Conservation (phyloP, 495 filamentous ascomycete genomes). For the Oidiodendron maius region DNA sequence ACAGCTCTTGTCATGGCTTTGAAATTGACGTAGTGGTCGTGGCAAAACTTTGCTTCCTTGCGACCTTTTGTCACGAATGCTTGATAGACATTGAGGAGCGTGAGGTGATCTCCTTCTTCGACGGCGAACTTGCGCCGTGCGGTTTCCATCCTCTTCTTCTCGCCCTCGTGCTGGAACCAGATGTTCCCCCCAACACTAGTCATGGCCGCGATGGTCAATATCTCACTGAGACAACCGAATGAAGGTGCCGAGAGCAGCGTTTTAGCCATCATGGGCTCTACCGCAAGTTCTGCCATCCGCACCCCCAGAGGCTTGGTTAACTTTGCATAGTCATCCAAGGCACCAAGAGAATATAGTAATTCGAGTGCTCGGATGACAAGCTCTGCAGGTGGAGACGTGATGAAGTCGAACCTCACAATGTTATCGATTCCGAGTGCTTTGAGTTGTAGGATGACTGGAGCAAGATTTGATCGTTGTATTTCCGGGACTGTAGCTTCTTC, state of each 20-base stretch:
- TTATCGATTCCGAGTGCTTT: constrained; percentile 97
- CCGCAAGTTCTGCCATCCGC: constrained; percentile 90
- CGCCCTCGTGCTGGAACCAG: constrained; percentile 74
- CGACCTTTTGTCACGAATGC: constrained; percentile 81
- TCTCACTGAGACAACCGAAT: constrained; percentile 78
- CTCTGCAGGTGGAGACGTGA: constrained; percentile 83
- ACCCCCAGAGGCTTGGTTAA: constrained; percentile 81
- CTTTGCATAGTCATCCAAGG: constrained; percentile 84
- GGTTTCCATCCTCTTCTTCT: constrained; percentile 66
- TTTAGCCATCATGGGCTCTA: constrained; percentile 96
- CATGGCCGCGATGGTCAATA: constrained; percentile 93
- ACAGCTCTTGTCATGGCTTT: constrained; percentile 76
- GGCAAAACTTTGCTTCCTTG: constrained; percentile 82
- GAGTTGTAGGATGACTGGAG: constrained; percentile 84
- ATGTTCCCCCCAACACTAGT: constrained; percentile 75
- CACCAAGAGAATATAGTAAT: constrained; percentile 82
- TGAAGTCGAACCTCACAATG: constrained; percentile 82
- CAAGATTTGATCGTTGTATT: constrained; percentile 89
- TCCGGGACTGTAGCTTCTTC: constrained; percentile 76
- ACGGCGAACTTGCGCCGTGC: constrained; percentile 78
- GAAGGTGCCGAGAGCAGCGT: constrained; percentile 71
- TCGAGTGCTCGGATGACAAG: constrained; percentile 85
- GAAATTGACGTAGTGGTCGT: constrained; percentile 80
- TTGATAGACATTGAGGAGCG: constrained; percentile 89
- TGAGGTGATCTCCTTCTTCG: constrained; percentile 93